Base-by-base conservation (phyloP, 495 filamentous ascomycete genomes). In the Penicillium pancosmium region DNA sequence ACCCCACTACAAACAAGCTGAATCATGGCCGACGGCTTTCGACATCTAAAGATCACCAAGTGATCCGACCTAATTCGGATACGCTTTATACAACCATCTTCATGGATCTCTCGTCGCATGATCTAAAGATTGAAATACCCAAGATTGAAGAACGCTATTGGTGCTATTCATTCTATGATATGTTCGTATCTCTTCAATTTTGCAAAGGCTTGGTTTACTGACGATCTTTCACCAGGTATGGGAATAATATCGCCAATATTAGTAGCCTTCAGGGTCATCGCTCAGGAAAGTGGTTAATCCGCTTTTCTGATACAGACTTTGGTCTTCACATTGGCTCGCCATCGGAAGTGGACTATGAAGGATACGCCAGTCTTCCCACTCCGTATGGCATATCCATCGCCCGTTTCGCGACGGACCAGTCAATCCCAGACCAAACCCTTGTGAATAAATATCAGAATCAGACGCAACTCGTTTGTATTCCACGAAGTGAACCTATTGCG, bases 81-180 rank as follows among this genome's bases (percentile, higher is more conserved):
- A 44, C 41, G 6, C 16, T 44, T 16, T 44, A 44, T n/a, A 44
- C 41, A n/a, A 44, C 41, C 5, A 44, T 16, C 9, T 44, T 44
- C 41, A 44, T 18, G 41, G 41, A 44, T 19, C n/a, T 44, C 9
- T 44, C 41, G 8, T 44, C 41, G 41, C 41, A 44, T 44, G 41
- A 44, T 44, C n/a, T 44, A 7, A 4, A 16, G 16, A 16, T 44
- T 44, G 15, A 44, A 4, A 44, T 44, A 5, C 41, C 41, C 1
- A 16, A 19, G 8, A 44, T 44, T 9, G 41, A 44, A 44, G 16
- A 44, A 9, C 41, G 41, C 16, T 44, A 44, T 10, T 44, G 41
- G 41, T 44, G 41, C 41, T 44, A 44, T 18, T 44, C 41, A 16
- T 44, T 44, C n/a, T 44, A 44, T 44, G 41, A 44, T 8, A 44